Evolutionary conservation across 352 stramenopile species (phyloP).

Genomic region (Thalassiosira oceanica): DNA sequence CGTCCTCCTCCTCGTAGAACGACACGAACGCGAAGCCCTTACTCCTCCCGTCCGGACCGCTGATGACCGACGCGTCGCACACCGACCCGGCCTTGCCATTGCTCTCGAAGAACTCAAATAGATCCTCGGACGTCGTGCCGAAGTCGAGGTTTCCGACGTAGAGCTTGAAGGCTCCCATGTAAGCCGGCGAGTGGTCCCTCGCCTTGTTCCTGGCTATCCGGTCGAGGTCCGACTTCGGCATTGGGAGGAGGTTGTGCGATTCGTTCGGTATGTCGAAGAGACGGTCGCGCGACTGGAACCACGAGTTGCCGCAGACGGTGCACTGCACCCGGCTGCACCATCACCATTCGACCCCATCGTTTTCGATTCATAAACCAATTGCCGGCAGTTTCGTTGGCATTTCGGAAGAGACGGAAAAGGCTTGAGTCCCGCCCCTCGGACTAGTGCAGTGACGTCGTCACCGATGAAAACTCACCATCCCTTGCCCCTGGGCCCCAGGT

Average conservation of each 20-base stretch:
- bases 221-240: constrained; percentile 48
- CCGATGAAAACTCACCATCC: constrained; percentile 60
- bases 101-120: constrained; percentile 58
- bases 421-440: no score
- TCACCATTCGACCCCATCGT: no score
- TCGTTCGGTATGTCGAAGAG: constrained; percentile 53
- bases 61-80: constrained; percentile 68
- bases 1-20: constrained; percentile 62
- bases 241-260: constrained; percentile 55
- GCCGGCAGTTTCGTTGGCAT: no score
- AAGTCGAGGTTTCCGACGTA: constrained; percentile 81
- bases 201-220: constrained; percentile 63
- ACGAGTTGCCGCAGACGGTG: constrained; percentile 68
- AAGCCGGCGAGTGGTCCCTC: constrained; percentile 46
- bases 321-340: constrained; percentile 67
- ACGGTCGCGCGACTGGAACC: constrained; percentile 75
- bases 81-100: constrained; percentile 24
- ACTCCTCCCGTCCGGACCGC: constrained; percentile 59
- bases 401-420: no score
- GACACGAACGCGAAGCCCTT: constrained; percentile 80
- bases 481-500: constrained; percentile 54
- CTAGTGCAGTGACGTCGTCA: no score
- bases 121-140: constrained; percentile 51
- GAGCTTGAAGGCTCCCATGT: constrained; percentile 64
- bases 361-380: no score